Evolutionary conservation across 2,329 filamentous ascomycete species (phyloP).

Genomic region (Penicillium fuscoglaucum): DNA sequence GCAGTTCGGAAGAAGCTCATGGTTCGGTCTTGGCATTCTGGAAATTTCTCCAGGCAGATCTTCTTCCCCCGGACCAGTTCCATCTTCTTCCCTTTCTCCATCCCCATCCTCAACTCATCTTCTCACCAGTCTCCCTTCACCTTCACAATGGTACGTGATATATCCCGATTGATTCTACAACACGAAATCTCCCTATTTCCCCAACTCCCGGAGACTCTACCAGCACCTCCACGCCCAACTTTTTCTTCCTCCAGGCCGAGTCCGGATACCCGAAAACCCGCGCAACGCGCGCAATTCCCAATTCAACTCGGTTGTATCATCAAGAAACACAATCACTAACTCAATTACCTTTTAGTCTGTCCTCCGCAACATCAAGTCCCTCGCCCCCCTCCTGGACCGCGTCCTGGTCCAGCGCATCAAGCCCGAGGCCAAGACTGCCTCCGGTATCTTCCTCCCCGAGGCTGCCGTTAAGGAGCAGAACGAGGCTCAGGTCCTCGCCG

Average conservation of each 20-base stretch:
- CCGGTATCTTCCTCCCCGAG: constrained; percentile 97
- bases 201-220: neutral
- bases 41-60: constrained; percentile 45
- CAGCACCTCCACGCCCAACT: constrained; percentile 1
- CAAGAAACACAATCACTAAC: constrained; percentile 5
- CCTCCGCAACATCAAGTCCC: constrained; percentile 91
- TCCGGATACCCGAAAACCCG: constrained; percentile 12
- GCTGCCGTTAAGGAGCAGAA: constrained; percentile 97
- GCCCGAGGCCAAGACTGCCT: constrained; percentile 92
- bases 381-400: constrained; percentile 94
- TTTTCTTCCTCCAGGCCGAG: constrained; percentile 11
- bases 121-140: constrained; percentile 14
- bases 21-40: constrained; percentile 45
- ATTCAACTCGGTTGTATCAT: neutral
- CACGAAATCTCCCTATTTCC: neutral
- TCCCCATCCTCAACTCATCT: constrained; percentile 30
- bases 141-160: constrained; percentile 30
- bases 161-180: neutral
- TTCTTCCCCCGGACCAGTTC: constrained; percentile 35
- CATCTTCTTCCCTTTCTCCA: constrained; percentile 33
- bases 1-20: constrained; percentile 31
- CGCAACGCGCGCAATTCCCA: constrained; percentile 1
- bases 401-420: constrained; percentile 98
- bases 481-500: constrained; percentile 93
- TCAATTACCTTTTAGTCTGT: constrained; percentile 47